Base-by-base conservation (phyloP, 1,284 basidiomycete genomes). In the Microbotryum intermedium region DNA sequence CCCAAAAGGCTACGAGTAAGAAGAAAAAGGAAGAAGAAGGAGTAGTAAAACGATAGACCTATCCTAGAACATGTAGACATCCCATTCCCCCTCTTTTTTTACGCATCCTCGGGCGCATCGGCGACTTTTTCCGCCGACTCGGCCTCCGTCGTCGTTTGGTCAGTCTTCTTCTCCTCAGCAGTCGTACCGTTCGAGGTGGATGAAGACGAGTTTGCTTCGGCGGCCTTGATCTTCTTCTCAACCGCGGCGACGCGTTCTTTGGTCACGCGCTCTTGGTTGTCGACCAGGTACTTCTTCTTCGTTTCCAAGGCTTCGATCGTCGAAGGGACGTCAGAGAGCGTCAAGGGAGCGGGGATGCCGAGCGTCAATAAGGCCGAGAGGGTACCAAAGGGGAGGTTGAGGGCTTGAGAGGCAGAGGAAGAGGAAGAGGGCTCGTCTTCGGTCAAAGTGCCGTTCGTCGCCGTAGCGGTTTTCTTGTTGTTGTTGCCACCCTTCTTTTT, bases 221-320 rank as follows among this genome's bases (percentile, higher is more conserved):
- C 68, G 4, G 62, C 58, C 28, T 72, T 67, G 49, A 78, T 74
- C 70, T 77, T 76, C 56, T 73, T 76, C 59, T 81, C 79, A 57
- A 74, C 74, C 65, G 78, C 80, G 52, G 73, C 74, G 45, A 83
- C 80, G 50, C 77, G 70, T 66, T 82, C 88, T 75, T 86, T 86
- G 39, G 84, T 82, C 57, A 90, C 77, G 67, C 65, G 67, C 29
- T 57, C 68, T 67, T 81, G 79, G 75, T 83, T 82, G 64, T 78
- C 79, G 73, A 88, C 84, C 74, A 86, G 97, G 92, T 93, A 98
- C 48, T 86, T 82, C 77, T 90, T 92, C 82, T 98, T 99, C 58
- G 84, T 89, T 77, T 88, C 87, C 60, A 99, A 80, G 73, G 97
- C 90, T 72, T 90, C 86, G 62, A 98, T 80, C 43, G 91, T 84